Conservation (phyloP, 345 rosid genomes). For the Acer saccharum region DNA sequence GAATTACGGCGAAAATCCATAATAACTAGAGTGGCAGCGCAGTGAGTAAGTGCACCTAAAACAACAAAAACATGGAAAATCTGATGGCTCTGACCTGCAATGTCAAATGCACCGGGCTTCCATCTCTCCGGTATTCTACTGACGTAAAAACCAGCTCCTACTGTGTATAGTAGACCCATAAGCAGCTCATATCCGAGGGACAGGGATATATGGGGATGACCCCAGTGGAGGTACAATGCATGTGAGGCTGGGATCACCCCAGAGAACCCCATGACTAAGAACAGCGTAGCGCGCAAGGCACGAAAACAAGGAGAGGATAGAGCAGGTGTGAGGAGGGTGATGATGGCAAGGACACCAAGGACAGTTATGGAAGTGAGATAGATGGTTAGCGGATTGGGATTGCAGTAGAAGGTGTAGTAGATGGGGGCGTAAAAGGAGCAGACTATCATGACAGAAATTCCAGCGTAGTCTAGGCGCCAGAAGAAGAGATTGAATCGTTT, state of each 20-base stretch:
- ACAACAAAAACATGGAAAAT: slow-evolving; percentile 94
- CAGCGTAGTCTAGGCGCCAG: slow-evolving; percentile 96
- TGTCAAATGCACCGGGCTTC: slow-evolving; percentile 94
- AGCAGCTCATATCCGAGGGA: slow-evolving; percentile 70
- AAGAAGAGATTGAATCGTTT: slow-evolving; percentile 69
- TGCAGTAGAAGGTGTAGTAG: slow-evolving; percentile 82
- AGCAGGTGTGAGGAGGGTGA: slow-evolving; percentile 75
- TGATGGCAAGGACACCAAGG: slow-evolving; percentile 66
- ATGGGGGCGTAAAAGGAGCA: slow-evolving; percentile 88
- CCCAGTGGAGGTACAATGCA: slow-evolving; percentile 68
- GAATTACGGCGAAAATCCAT: slow-evolving; percentile 74
- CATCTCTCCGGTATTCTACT: slow-evolving; percentile 82
- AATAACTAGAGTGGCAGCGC: slow-evolving; percentile 70
- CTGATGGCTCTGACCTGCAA: slow-evolving; percentile 96
- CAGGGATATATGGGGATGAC: slow-evolving; percentile 56
- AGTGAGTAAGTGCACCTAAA: slow-evolving; percentile 80
- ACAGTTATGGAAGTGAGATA: slow-evolving; percentile 70
- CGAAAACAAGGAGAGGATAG: slow-evolving; percentile 67
- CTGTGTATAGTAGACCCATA: slow-evolving; percentile 72
- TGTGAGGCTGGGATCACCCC: slow-evolving; percentile 83
- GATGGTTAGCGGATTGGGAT: slow-evolving; percentile 56
- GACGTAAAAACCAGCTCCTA: slow-evolving; percentile 71
- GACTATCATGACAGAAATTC: slow-evolving; percentile 91
- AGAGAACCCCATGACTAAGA: slow-evolving; percentile 85
- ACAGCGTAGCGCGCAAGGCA: slow-evolving; percentile 69